Evolutionary conservation across 768 basidiomycete species (phyloP).

Genomic region (Leccinum imitatum): DNA sequence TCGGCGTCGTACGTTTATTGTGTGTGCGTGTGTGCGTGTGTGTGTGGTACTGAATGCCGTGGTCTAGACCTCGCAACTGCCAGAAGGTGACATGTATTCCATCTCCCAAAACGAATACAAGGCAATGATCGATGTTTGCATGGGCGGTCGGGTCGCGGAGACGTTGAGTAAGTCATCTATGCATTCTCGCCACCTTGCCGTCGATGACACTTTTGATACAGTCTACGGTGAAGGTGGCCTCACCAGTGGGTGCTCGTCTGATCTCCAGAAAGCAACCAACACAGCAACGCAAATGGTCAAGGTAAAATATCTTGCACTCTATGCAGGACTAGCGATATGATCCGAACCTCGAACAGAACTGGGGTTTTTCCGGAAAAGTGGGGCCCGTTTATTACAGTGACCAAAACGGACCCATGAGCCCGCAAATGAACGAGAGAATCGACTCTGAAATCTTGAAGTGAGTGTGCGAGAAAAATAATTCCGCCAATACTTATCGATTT

Average conservation of each 20-base stretch:
- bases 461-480: conserved; percentile 29
- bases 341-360: conserved; percentile 45
- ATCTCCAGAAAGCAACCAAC: conserved; percentile 76
- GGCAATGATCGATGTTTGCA: conserved; percentile 84
- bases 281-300: conserved; percentile 88
- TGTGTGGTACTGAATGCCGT: conserved; percentile 11
- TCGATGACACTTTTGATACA: conserved; percentile 30
- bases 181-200: background rate
- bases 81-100: conserved; percentile 74
- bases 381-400: conserved; percentile 84
- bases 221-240: conserved; percentile 88
- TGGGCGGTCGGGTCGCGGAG: conserved; percentile 96
- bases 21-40: background rate
- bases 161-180: conserved; percentile 61
- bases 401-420: conserved; percentile 66
- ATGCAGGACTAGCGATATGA: background rate
- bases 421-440: conserved; percentile 77
- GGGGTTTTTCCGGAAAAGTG: conserved; percentile 75
- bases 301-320: conserved; percentile 42
- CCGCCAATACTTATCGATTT: too few relatives aligned
- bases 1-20: conserved; percentile 68
- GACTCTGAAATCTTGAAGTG: conserved; percentile 85
- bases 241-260: conserved; percentile 89
- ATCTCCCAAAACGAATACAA: conserved; percentile 72
- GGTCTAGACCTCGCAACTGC: conserved; percentile 67